Conservation (phyloP, 805 yeast species). For the Nakazawaea peltata region DNA sequence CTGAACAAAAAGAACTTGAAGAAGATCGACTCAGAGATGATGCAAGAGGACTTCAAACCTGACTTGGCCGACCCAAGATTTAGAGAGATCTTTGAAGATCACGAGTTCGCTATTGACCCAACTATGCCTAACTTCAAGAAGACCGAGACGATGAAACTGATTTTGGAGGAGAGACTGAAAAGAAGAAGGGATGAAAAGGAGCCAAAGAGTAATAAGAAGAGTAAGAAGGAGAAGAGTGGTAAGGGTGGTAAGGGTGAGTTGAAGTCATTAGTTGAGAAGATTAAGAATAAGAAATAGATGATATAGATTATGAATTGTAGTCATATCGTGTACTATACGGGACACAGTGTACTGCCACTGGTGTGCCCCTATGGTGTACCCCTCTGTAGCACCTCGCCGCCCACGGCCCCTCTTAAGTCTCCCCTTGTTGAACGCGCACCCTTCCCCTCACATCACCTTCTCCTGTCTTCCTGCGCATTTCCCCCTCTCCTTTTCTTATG, state of each 20-base stretch:
- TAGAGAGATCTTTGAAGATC: conserved; percentile 72
- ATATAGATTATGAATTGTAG: background rate
- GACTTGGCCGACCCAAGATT: conserved; percentile 83
- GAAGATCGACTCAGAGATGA: conserved; percentile 43
- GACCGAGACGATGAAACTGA: conserved; percentile 79
- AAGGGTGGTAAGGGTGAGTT: background rate
- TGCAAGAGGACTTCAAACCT: conserved; percentile 48
- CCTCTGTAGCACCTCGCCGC: no score
- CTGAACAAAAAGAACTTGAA: conserved; percentile 36
- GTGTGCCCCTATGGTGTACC: no score
- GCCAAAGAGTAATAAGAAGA: background rate
- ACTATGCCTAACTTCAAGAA: conserved; percentile 84
- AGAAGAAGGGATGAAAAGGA: conserved; percentile 21
- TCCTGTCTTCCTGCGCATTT: no score
- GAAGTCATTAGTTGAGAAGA: background rate
- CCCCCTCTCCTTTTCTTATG: no score
- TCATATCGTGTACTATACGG: no score
- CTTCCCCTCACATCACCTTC: no score
- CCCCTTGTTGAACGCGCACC: no score
- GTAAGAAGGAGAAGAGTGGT: background rate
- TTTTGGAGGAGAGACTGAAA: conserved; percentile 67
- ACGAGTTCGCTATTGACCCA: conserved; percentile 92
- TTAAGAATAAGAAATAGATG: conserved; percentile 1
- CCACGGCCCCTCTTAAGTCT: no score
- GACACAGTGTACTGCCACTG: no score